Percentiles rank a stretch among this genome's conserved stretches.
phyloP scores from a whole-genome alignment of 1,284 basidiomycete genomes.

The Apiotrichum mycotoxinovorans region DNA sequence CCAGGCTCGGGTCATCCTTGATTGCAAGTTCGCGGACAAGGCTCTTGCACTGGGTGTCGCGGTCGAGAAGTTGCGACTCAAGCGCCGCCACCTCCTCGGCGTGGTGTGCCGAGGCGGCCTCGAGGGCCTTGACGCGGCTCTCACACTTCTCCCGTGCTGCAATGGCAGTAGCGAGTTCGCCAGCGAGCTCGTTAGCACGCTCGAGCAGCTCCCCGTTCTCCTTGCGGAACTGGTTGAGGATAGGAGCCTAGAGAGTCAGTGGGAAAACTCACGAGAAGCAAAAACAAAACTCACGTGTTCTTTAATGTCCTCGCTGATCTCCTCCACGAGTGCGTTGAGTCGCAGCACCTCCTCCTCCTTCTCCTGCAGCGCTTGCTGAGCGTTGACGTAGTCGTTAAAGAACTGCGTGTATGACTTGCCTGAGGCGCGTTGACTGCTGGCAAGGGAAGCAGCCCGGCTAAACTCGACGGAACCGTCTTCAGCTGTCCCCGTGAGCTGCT shows the following conservation, averaged over 20 bases:
- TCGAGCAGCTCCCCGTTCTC: constrained; percentile 76
- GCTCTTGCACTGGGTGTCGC: constrained; percentile 77
- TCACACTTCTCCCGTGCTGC: constrained; percentile 58
- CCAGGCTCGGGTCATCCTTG: constrained; percentile 73
- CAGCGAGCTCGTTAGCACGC: constrained; percentile 73
- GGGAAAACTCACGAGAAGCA: no score
- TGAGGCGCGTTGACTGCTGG: constrained; percentile 60
- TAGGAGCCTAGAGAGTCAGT: constrained; percentile 64
- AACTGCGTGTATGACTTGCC: constrained; percentile 60
- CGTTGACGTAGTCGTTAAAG: constrained; percentile 76
- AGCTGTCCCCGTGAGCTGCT: constrained; percentile 39
- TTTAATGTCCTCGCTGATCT: constrained; percentile 65
- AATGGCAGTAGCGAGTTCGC: constrained; percentile 66
- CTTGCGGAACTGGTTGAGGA: constrained; percentile 75
- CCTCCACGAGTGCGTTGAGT: constrained; percentile 64
- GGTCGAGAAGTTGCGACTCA: constrained; percentile 74
- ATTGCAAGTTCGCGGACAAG: constrained; percentile 76
- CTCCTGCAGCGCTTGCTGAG: constrained; percentile 74
- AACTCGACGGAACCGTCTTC: constrained; percentile 45
- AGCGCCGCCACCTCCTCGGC: constrained; percentile 68
- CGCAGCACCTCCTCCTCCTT: constrained; percentile 75
- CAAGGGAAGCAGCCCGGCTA: constrained; percentile 81
- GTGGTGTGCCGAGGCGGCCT: constrained; percentile 62
- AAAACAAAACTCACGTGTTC: constrained; percentile 76
- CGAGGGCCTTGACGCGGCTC: constrained; percentile 49